phyloP scores from a whole-genome alignment of 2,329 filamentous ascomycete genomes.

The Diaporthe helianthi region DNA sequence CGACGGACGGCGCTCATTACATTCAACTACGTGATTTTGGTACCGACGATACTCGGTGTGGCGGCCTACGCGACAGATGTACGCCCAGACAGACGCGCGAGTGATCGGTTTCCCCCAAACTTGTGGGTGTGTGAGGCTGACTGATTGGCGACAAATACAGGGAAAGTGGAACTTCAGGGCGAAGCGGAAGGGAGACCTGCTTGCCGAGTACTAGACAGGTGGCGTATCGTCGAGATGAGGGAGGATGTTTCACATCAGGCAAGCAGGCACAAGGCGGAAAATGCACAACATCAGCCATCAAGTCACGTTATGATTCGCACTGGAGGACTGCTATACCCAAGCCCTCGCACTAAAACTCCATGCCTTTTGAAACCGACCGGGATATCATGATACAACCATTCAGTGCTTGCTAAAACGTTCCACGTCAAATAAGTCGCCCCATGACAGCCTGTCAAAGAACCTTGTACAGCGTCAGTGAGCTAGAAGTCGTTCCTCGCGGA shows the following conservation, averaged over 20 bases:
- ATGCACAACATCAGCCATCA: background rate
- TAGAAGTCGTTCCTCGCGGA: background rate
- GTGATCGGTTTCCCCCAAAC: slow-evolving; percentile 30
- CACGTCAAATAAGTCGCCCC: background rate
- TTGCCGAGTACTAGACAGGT: slow-evolving; percentile 73
- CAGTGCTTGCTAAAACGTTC: background rate
- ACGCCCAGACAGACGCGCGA: slow-evolving; percentile 52
- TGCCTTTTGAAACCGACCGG: background rate
- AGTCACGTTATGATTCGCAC: background rate
- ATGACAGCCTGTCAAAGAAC: background rate
- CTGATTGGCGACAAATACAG: slow-evolving; percentile 52
- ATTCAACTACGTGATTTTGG: slow-evolving; percentile 75
- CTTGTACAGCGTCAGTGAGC: background rate
- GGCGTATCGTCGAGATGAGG: background rate
- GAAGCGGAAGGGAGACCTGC: slow-evolving; percentile 87
- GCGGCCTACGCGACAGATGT: slow-evolving; percentile 85
- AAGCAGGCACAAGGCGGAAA: background rate
- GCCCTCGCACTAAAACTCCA: background rate
- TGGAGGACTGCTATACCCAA: background rate
- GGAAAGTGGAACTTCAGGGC: slow-evolving; percentile 85
- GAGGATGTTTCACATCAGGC: slow-evolving; percentile 31
- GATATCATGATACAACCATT: slow-evolving; percentile 24
- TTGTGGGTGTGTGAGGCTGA: background rate
- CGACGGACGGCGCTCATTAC: slow-evolving; percentile 80
- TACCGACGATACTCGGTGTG: slow-evolving; percentile 75